These are phyloP conservation scores for Tulasnella sp. DNA, from an alignment of 768 basidiomycete species.

Conservation along the genomic window DNA sequence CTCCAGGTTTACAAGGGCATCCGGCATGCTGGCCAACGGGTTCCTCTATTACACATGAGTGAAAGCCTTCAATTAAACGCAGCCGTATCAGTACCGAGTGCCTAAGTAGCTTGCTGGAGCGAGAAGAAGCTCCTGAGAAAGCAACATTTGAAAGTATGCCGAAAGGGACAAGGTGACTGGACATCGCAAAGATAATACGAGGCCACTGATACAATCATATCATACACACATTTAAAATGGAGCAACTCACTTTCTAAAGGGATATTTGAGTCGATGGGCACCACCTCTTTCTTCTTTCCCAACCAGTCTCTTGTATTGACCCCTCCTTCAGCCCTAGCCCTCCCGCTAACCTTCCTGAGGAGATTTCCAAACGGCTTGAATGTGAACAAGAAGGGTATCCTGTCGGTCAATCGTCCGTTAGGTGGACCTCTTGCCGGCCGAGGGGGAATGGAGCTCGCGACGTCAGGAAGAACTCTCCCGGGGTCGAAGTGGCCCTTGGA, in stretches of 20 bases:
- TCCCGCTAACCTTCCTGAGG: background rate
- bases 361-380: constrained; percentile 34
- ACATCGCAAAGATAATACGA: no score
- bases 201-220: no score
- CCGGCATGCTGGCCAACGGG: constrained; percentile 40
- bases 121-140: constrained; percentile 35
- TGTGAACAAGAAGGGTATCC: constrained; percentile 42
- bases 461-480: constrained; percentile 16
- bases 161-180: constrained; percentile 47
- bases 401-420: constrained; percentile 35
- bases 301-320: constrained; percentile 10
- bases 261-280: constrained; percentile 22
- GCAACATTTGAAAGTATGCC: constrained; percentile 40
- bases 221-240: no score
- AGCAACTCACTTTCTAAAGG: constrained; percentile 27
- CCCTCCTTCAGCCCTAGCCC: constrained; percentile 11
- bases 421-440: constrained; percentile 56
- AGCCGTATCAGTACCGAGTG: background rate
- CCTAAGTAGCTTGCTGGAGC: constrained; percentile 40
- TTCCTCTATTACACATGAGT: constrained; percentile 2
- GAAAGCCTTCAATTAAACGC: background rate
- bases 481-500: constrained; percentile 13
- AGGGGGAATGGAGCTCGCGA: constrained; percentile 17
- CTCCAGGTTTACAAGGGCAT: constrained; percentile 47
- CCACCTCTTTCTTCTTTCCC: constrained; percentile 29